phyloP scores from a whole-genome alignment of 2,329 filamentous ascomycete genomes.

The Aspergillus hiratsukae region DNA sequence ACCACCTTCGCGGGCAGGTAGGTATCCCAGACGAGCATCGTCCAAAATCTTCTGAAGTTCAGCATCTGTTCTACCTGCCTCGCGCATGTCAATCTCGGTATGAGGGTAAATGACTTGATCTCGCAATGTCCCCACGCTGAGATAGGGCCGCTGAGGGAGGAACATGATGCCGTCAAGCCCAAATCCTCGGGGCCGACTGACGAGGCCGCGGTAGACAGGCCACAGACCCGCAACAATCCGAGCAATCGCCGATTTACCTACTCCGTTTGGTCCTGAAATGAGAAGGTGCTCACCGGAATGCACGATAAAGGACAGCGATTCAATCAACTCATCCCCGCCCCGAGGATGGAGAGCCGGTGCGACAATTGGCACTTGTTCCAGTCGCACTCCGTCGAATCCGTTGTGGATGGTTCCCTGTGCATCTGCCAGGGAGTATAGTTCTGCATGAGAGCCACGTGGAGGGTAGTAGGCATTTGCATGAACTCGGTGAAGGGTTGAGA shows the following conservation, averaged over 20 bases:
- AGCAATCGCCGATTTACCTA: slow-evolving; percentile 84
- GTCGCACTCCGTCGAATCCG: slow-evolving; percentile 87
- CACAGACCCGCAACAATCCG: slow-evolving; percentile 87
- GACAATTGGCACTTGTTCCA: slow-evolving; percentile 90
- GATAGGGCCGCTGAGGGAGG: slow-evolving; percentile 86
- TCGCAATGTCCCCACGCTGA: slow-evolving; percentile 84
- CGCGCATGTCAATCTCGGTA: slow-evolving; percentile 88
- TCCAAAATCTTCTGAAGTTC: slow-evolving; percentile 76
- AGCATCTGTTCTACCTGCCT: slow-evolving; percentile 69
- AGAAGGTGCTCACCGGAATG: slow-evolving; percentile 87
- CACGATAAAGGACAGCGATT: slow-evolving; percentile 83
- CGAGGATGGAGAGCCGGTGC: slow-evolving; percentile 83
- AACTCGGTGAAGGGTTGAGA: slow-evolving; percentile 88
- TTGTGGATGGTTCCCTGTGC: slow-evolving; percentile 90
- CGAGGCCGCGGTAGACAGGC: slow-evolving; percentile 91
- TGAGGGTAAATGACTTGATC: slow-evolving; percentile 99
- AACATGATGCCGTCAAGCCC: slow-evolving; percentile 97
- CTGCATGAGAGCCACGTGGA: slow-evolving; percentile 61
- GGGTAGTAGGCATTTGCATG: slow-evolving; percentile 84
- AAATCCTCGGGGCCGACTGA: slow-evolving; percentile 74
- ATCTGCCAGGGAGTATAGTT: slow-evolving; percentile 85
- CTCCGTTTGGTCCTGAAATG: slow-evolving; percentile 91
- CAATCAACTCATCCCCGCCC: slow-evolving; percentile 86
- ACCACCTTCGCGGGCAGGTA: slow-evolving; percentile 86
- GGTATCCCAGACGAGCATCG: slow-evolving; percentile 78